These are phyloP conservation scores for Fusarium sp. DNA, from an alignment of 2,329 filamentous ascomycete species.

Conservation along the genomic window DNA sequence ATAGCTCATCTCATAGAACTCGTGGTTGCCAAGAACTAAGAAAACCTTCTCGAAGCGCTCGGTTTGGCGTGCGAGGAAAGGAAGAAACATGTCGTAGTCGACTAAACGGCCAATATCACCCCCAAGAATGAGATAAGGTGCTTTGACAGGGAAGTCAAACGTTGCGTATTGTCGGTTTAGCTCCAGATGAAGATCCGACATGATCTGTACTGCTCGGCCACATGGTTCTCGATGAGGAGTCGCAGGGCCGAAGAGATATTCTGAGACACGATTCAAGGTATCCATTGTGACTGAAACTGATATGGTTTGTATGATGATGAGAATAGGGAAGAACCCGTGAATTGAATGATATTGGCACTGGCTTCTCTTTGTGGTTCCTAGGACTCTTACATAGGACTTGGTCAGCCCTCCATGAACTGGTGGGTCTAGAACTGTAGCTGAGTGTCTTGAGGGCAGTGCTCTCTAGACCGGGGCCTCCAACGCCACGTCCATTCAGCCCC, in stretches of 20 bases:
- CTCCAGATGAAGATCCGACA: constrained; percentile 64
- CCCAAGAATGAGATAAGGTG: constrained; percentile 57
- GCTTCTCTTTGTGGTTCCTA: neutral
- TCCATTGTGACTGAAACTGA: constrained; percentile 17
- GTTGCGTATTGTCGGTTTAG: constrained; percentile 55
- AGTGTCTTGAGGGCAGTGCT: constrained; percentile 29
- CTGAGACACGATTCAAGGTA: constrained; percentile 28
- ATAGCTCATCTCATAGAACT: constrained; percentile 60
- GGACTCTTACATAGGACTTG: constrained; percentile 32
- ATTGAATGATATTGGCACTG: neutral
- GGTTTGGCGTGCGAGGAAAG: constrained; percentile 56
- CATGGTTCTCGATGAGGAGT: constrained; percentile 29
- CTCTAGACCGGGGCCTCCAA: constrained; percentile 34
- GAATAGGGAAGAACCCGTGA: neutral
- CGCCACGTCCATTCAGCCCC: constrained; percentile 21
- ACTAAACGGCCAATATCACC: constrained; percentile 63
- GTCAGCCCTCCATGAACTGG: neutral
- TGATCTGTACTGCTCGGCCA: constrained; percentile 45
- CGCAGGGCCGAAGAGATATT: constrained; percentile 32
- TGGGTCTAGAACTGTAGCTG: constrained; percentile 17
- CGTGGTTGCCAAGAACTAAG: constrained; percentile 64
- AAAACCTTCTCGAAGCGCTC: constrained; percentile 56
- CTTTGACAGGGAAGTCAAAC: constrained; percentile 54
- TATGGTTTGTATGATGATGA: neutral
- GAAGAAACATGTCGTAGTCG: constrained; percentile 57